Evolutionary conservation across 1,139 yeast genomes (phyloP).

Genomic region (Saccharomyces pastorianus): DNA sequence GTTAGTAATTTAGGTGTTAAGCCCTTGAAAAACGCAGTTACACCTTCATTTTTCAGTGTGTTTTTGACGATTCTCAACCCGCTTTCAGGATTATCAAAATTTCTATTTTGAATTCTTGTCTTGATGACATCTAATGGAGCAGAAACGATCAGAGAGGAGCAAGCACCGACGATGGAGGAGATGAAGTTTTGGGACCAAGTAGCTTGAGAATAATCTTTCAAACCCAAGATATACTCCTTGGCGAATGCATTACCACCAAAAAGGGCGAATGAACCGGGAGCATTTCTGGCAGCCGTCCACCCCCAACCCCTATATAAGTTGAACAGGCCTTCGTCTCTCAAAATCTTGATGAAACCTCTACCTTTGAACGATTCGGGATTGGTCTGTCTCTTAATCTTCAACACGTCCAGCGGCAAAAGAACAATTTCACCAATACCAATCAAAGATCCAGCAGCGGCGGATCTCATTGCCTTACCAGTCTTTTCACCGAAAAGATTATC

Average conservation of each 20-base stretch:
- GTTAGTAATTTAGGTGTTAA: slow-evolving; percentile 92
- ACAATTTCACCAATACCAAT: slow-evolving; percentile 98
- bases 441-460: slow-evolving; percentile 95
- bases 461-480: slow-evolving; percentile 91
- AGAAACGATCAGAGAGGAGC: slow-evolving; percentile 90
- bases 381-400: slow-evolving; percentile 97
- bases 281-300: slow-evolving; percentile 99
- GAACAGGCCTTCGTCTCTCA: slow-evolving; percentile 77
- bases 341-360: slow-evolving; percentile 82
- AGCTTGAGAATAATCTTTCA: slow-evolving; percentile 79
- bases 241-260: slow-evolving; percentile 99
- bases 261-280: slow-evolving; percentile 95
- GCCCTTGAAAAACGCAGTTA: slow-evolving; percentile 92
- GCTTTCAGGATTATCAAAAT: slow-evolving; percentile 90
- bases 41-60: slow-evolving; percentile 84
- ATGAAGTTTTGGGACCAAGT: slow-evolving; percentile 93
- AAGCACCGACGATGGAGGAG: slow-evolving; percentile 96
- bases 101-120: slow-evolving; percentile 95
- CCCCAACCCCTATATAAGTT: slow-evolving; percentile 98
- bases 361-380: slow-evolving; percentile 98
- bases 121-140: slow-evolving; percentile 98
- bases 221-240: slow-evolving; percentile 85
- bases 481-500: slow-evolving; percentile 81
- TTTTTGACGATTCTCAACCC: slow-evolving; percentile 89
- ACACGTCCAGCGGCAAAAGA: slow-evolving; percentile 86